phyloP scores from a whole-genome alignment of 164 flowering plant genomes.

The Tinospora cordifolia region DNA sequence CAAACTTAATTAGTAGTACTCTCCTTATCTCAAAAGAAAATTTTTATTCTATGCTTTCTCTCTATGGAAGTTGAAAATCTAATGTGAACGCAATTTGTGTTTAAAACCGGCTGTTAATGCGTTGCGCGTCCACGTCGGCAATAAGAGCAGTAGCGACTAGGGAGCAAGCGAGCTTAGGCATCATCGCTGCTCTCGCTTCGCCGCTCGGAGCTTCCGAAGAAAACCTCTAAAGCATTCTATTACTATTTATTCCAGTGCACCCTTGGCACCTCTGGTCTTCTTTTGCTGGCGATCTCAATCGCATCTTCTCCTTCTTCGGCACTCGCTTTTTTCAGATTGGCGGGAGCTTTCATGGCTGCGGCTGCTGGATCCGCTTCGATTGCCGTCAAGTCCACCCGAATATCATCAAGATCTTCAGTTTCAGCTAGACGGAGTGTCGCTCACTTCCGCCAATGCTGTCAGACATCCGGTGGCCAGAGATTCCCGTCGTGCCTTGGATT shows the following conservation, averaged over 20 bases:
- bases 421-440: constrained; percentile 8
- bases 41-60: no score
- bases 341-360: constrained; percentile 8
- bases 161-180: not conserved
- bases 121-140: not conserved
- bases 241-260: not conserved
- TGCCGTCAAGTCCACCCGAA: constrained; percentile 1
- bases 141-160: not conserved
- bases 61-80: no score
- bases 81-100: no score
- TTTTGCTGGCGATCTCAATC: constrained; percentile 7
- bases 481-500: constrained; percentile 6
- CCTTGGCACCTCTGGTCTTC: not conserved
- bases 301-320: not conserved
- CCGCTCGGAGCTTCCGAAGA: not conserved
- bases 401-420: constrained; percentile 3
- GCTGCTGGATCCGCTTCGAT: constrained; percentile 1
- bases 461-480: constrained; percentile 1
- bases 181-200: not conserved
- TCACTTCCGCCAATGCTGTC: constrained; percentile 4
- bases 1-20: no score
- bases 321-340: not conserved
- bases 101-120: no score
- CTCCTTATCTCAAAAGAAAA: no score
- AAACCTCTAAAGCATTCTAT: not conserved